Evolutionary conservation across 2,329 filamentous ascomycete genomes (phyloP).

Genomic region (Proliferodiscus dingleyae): DNA sequence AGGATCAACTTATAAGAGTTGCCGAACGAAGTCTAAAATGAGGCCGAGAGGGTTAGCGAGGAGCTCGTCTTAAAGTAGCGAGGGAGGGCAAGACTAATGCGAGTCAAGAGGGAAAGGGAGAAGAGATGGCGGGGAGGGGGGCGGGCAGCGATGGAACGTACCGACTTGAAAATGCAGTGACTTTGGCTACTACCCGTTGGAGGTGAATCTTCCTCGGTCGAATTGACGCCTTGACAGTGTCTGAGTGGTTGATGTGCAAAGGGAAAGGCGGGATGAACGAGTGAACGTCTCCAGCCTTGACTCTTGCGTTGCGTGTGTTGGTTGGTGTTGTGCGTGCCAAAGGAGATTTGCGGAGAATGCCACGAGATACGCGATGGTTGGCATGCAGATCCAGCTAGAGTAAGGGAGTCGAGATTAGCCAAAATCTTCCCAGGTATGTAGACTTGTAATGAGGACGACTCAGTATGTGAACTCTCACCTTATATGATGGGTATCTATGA

Average conservation of each 20-base stretch:
- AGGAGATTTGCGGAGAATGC: conserved; percentile 24
- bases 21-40: conserved; percentile 13
- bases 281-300: conserved; percentile 34
- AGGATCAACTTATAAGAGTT: conserved; percentile 18
- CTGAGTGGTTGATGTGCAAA: conserved; percentile 21
- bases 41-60: conserved; percentile 11
- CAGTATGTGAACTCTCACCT: conserved; percentile 14
- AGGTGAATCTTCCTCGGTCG: too few relatives aligned
- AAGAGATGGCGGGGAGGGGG: conserved; percentile 2
- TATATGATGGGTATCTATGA: conserved; percentile 12
- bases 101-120: neutral
- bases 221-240: too few relatives aligned
- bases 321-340: conserved; percentile 20
- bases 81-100: conserved; percentile 1
- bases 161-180: conserved; percentile 15
- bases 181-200: conserved; percentile 6
- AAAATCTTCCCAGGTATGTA: conserved; percentile 4
- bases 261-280: conserved; percentile 33
- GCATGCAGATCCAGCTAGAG: conserved; percentile 29
- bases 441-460: conserved; percentile 2
- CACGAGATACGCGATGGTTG: conserved; percentile 28
- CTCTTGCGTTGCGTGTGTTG: conserved; percentile 16
- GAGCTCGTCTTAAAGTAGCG: conserved; percentile 9
- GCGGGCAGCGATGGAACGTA: conserved; percentile 13
- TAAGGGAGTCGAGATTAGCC: conserved; percentile 29